Percentiles rank a stretch among this genome's conserved stretches.
phyloP scores from a whole-genome alignment of 257 asterid genomes.

The Echium plantagineum region DNA sequence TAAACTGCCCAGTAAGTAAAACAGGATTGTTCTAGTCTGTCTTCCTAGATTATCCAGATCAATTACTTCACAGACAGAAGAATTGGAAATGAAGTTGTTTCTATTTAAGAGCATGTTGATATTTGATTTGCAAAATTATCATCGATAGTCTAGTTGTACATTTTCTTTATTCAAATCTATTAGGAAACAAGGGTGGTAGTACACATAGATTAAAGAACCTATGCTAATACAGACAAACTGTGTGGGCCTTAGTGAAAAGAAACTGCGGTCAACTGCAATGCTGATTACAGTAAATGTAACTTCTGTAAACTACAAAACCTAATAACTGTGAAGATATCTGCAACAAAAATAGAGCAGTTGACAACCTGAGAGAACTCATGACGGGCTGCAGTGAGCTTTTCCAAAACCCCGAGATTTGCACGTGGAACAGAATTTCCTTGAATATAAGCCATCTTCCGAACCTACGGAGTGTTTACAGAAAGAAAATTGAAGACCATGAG shows the following conservation, averaged over 20 bases:
- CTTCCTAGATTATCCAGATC: background rate
- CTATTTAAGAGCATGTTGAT: background rate
- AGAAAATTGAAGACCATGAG: background rate
- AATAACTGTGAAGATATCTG: background rate
- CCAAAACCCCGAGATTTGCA: constrained; percentile 74
- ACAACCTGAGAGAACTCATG: constrained; percentile 88
- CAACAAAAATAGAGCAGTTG: background rate
- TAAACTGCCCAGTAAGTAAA: background rate
- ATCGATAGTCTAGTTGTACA: background rate
- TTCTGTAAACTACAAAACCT: background rate
- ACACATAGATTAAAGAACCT: too few relatives aligned
- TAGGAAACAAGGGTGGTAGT: background rate
- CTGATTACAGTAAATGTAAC: background rate
- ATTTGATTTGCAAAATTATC: background rate
- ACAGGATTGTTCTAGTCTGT: background rate
- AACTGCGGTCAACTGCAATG: too few relatives aligned
- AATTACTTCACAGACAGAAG: background rate
- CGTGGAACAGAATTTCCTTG: constrained; percentile 72
- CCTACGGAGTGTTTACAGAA: constrained; percentile 25
- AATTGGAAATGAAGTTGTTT: background rate
- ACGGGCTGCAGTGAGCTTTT: constrained; percentile 79
- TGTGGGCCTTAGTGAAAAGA: too few relatives aligned
- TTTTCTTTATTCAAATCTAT: background rate
- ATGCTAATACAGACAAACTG: too few relatives aligned
- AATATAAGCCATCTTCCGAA: constrained; percentile 69